These are phyloP conservation scores for Berkeleyomyces basicola DNA, from an alignment of 2,329 filamentous ascomycete genomes.

Conservation along the genomic window DNA sequence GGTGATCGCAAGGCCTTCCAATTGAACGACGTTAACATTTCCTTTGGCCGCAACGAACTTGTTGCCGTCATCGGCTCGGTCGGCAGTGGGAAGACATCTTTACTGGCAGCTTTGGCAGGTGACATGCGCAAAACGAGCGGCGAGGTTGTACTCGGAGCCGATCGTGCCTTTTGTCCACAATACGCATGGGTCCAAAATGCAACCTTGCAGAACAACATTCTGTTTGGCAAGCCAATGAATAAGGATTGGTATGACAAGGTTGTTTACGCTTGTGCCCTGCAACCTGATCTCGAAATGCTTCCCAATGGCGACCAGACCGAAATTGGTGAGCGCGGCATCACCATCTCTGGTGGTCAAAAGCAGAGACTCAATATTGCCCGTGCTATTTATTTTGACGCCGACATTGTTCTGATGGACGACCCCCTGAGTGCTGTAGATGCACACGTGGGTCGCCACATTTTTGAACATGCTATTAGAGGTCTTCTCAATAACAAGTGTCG, in stretches of 20 bases:
- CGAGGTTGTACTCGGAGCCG: constrained; percentile 57
- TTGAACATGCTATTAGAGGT: constrained; percentile 86
- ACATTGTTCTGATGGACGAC: constrained; percentile 54
- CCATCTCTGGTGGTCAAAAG: constrained; percentile 88
- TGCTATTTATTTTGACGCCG: constrained; percentile 52
- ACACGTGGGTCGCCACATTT: constrained; percentile 59
- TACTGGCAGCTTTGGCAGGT: constrained; percentile 76
- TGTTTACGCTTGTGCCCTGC: constrained; percentile 71
- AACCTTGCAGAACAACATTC: constrained; percentile 72
- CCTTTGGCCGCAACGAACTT: constrained; percentile 57
- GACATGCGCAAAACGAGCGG: constrained; percentile 80
- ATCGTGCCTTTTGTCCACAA: constrained; percentile 81
- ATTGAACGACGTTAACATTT: constrained; percentile 49
- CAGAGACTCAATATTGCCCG: constrained; percentile 89
- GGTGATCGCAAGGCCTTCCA: constrained; percentile 52
- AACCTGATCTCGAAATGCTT: constrained; percentile 82
- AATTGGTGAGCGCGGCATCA: constrained; percentile 90
- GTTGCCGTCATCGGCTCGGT: constrained; percentile 79
- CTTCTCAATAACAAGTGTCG: constrained; percentile 78
- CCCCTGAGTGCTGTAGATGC: constrained; percentile 53
- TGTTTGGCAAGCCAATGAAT: constrained; percentile 69
- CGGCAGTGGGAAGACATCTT: constrained; percentile 75
- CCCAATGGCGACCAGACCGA: constrained; percentile 78
- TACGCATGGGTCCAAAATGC: constrained; percentile 97
- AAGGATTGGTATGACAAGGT: constrained; percentile 67